Evolutionary conservation across 257 asterid species (phyloP), one percentile per base, ranked within the genome.

Genomic region (Cynanchum wilfordii): DNA sequence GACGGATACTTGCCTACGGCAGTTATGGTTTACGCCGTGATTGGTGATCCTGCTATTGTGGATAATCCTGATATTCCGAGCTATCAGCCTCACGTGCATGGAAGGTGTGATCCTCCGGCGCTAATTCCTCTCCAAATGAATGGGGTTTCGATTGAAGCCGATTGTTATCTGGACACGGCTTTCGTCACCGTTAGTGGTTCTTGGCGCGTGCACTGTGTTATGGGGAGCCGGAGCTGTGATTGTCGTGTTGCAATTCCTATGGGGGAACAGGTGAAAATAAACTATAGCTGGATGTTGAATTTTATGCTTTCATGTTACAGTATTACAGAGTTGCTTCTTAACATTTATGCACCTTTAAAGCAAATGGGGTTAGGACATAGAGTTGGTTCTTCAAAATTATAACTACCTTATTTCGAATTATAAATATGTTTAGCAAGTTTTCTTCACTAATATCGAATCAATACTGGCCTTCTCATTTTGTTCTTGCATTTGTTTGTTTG

Each of bases 21-120:
- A 0, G 90, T 95, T 0, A 95, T 90, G 99, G 62, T 92, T 22
- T 95, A 95, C 81, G 99, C 99, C 45, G 91, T 92, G 65, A 80
- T 95, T 7, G 65, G 71, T 51, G 84, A 95, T 71, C 99, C 99
- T 8, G 82, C 90, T 29, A 75, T 89, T 50, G 99, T 92, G 13
- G 99, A 95, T 82, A 91, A 94, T 42, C 97, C 99, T 7, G 99
- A 95, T 79, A 85, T 89, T 64, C 98, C 98, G 22, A 92, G 98
- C 87, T 95, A 95, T 79, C 99, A 95, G 90, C 98, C 99, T 65
- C 89, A 95, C 82, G 98, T 95, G 84, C 94, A 90, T 84, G 99
- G 99, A 49, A 80, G 89, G 86, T 86, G 95, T 80, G 86, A 92
- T 74, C 93, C 97, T 8, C 98, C 98, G 40, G 99, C 98, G 22